Base-by-base conservation (phyloP, 1,284 basidiomycete genomes). In the Ustilago shanxiensis region DNA sequence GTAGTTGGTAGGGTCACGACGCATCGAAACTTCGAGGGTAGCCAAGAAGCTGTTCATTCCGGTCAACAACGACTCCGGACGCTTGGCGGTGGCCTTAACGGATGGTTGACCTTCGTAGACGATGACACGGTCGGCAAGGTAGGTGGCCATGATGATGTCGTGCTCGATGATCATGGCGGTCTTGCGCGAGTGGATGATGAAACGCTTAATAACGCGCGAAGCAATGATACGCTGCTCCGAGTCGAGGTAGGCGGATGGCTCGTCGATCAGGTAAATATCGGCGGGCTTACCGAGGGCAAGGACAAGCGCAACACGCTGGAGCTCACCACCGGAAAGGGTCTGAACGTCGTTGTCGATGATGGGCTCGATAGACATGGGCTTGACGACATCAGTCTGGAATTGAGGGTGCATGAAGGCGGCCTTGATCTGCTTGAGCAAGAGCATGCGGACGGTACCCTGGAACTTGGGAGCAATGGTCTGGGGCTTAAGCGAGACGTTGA, bases 171-270 rank as follows among this genome's bases (percentile, higher is more conserved):
- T 82, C 81, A 86, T 81, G 33, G 83, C 83, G 28, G 84, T 85
- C 83, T 86, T 86, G 69, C 82, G 83, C 52, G 83, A 82, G 76
- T 86, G 84, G 57, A 86, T 77, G 64, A 86, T 86, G 75, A 86
- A 86, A n/a, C 84, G 77, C 80, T 86, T 86, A 77, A 86, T 86
- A 20, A 86, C 82, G 35, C 76, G 76, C 57, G 81, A 81, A 0
- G 84, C 84, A 28, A 85, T 80, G 67, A 86, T 85, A 84, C 84
- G 84, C 75, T 86, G 84, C 66, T 86, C 84, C 44, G 84, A 86
- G 59, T 86, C 84, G 37, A 86, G 76, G 70, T 86, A 86, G 29
- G 84, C 84, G 52, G 81, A 83, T 3, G 84, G 84, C 66, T 86
- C 84, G 74, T 86, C 84, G 56, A 86, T 85, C 58, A 86, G 74